A percentile compares a stretch with the other conserved stretches of the same genome.
These are phyloP conservation scores for Alternaria hordeiaustralica DNA, from an alignment of 2,329 filamentous ascomycete species.

Conservation along the genomic window DNA sequence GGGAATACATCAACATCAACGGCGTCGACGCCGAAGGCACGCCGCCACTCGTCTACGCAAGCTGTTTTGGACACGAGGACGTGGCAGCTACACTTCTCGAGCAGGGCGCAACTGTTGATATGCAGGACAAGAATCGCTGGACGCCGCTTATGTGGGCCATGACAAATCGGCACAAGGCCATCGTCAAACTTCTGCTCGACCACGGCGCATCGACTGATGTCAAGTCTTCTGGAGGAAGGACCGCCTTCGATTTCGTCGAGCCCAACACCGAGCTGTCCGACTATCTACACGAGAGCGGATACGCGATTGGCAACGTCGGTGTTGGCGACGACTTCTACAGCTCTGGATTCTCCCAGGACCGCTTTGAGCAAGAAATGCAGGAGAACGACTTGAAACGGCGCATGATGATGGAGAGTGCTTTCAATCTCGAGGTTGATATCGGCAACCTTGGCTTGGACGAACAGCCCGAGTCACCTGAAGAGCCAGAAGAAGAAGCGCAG, in stretches of 20 bases:
- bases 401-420: conserved; percentile 99
- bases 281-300: conserved; percentile 93
- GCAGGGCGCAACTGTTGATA: conserved; percentile 86
- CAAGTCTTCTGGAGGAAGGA: conserved; percentile 91
- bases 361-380: conserved; percentile 95
- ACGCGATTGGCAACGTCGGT: conserved; percentile 81
- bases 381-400: conserved; percentile 93
- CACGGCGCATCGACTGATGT: conserved; percentile 95
- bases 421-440: conserved; percentile 94
- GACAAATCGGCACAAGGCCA: conserved; percentile 96
- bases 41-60: conserved; percentile 95
- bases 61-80: conserved; percentile 94
- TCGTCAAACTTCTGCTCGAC: conserved; percentile 90
- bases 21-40: conserved; percentile 92
- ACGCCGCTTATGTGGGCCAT: conserved; percentile 99
- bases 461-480: conserved; percentile 78
- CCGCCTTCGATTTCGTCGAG: conserved; percentile 93
- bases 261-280: conserved; percentile 96
- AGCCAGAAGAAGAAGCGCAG: conserved; percentile 86
- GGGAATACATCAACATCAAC: conserved; percentile 81
- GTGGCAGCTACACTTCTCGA: conserved; percentile 85
- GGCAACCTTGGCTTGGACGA: conserved; percentile 97
- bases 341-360: conserved; percentile 87
- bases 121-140: conserved; percentile 96
- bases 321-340: conserved; percentile 92